phyloP scores from a whole-genome alignment of 306 rosid species.

The Chamaecrista fasciculata region DNA sequence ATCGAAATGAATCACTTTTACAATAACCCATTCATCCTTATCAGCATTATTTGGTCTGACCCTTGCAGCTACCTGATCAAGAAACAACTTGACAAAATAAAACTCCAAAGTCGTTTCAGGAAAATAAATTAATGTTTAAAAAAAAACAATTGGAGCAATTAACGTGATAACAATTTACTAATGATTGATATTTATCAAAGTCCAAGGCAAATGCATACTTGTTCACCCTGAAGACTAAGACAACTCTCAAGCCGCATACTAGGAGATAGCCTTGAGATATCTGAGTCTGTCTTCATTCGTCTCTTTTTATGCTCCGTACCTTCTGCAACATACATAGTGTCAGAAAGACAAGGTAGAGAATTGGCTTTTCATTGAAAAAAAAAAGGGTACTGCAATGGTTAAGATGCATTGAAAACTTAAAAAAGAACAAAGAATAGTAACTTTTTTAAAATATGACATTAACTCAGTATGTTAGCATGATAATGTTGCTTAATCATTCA shows the following conservation, averaged over 20 bases:
- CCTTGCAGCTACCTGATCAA: neutral
- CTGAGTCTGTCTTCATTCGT: neutral
- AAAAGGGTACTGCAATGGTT: too few relatives aligned
- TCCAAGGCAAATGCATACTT: neutral
- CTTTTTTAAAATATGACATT: too few relatives aligned
- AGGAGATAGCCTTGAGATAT: neutral
- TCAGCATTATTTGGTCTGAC: neutral
- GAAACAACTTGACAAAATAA: neutral
- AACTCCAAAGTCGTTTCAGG: neutral
- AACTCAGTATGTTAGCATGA: too few relatives aligned
- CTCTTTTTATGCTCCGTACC: neutral
- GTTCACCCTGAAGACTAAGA: neutral
- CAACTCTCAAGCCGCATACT: neutral
- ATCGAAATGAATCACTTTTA: neutral
- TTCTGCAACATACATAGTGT: neutral
- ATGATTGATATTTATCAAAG: neutral
- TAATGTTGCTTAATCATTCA: too few relatives aligned
- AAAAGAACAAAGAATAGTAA: too few relatives aligned
- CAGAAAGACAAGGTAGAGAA: neutral
- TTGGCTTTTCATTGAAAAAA: neutral
- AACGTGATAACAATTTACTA: neutral
- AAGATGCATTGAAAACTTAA: too few relatives aligned
- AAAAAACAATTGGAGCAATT: neutral
- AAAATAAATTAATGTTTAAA: neutral
- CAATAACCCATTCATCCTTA: neutral